phyloP scores from a whole-genome alignment of 441 rosid genomes.

The Bruguiera hainesii region DNA sequence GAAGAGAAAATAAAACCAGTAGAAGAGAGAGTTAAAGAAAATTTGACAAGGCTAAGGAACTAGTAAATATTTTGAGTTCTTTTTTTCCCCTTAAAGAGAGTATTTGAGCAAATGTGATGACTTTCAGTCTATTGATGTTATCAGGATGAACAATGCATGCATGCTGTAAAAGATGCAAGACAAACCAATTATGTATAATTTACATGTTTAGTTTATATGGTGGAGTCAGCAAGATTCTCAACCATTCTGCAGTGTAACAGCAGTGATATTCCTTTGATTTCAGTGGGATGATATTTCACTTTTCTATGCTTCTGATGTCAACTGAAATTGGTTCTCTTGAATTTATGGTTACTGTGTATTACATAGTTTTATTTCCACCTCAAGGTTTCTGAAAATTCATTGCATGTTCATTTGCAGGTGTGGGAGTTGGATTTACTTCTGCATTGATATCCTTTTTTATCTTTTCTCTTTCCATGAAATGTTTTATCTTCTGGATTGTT shows the following conservation, averaged over 20 bases:
- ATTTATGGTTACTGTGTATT: conserved; percentile 9
- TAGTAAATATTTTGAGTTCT: too few relatives aligned
- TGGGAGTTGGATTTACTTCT: conserved; percentile 95
- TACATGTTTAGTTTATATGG: neutral
- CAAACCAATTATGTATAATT: too few relatives aligned
- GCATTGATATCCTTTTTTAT: conserved; percentile 87
- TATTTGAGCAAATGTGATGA: too few relatives aligned
- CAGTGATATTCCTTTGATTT: neutral
- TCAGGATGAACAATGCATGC: too few relatives aligned
- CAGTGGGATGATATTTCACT: neutral
- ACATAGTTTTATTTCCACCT: conserved; percentile 7
- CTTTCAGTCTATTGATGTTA: too few relatives aligned
- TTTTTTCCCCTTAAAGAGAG: too few relatives aligned
- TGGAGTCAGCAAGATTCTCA: neutral
- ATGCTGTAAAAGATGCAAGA: too few relatives aligned
- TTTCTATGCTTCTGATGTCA: neutral
- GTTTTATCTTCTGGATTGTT: conserved; percentile 9
- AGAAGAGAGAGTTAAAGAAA: too few relatives aligned
- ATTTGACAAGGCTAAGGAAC: too few relatives aligned
- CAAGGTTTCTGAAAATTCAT: conserved; percentile 23
- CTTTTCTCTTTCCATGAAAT: conserved; percentile 12
- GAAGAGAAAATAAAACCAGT: too few relatives aligned
- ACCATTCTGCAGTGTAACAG: too few relatives aligned
- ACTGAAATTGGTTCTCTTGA: neutral
- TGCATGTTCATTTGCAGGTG: conserved; percentile 56